These are phyloP conservation scores for Penicillium parvum DNA, from an alignment of 495 filamentous ascomycete genomes.

Conservation along the genomic window DNA sequence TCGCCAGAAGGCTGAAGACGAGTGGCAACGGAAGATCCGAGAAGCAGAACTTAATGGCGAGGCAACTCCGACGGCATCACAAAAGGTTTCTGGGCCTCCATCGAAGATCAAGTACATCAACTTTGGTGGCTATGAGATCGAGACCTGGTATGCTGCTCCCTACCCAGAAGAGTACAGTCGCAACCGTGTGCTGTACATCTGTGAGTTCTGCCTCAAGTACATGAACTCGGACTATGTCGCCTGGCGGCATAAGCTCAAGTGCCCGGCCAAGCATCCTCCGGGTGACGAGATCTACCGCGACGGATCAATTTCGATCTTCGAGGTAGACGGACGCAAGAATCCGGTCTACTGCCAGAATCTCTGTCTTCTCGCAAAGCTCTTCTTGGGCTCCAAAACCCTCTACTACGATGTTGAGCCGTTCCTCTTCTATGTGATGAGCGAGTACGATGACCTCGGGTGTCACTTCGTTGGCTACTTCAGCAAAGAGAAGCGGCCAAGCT, in stretches of 20 bases:
- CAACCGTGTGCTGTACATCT: conserved; percentile 93
- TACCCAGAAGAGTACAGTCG: conserved; percentile 98
- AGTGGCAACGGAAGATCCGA: conserved; percentile 67
- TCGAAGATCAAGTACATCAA: conserved; percentile 99
- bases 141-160: conserved; percentile 99
- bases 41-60: conserved; percentile 46
- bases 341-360: conserved; percentile 97
- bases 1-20: conserved; percentile 82
- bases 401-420: conserved; percentile 99
- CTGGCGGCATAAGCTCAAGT: conserved; percentile 97
- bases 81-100: conserved; percentile 76
- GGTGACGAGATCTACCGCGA: conserved; percentile 98
- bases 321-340: conserved; percentile 95
- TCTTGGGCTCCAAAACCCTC: conserved; percentile 93
- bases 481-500: conserved; percentile 95
- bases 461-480: conserved; percentile 99
- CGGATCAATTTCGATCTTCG: conserved; percentile 87
- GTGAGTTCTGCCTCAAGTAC: conserved; percentile 98
- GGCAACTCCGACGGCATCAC: conserved; percentile 42
- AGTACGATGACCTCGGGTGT: conserved; percentile 87
- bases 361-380: conserved; percentile 91
- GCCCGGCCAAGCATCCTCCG: conserved; percentile 90
- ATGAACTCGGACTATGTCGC: conserved; percentile 98
- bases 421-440: conserved; percentile 97
- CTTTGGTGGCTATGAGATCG: conserved; percentile 94